A percentile compares a stretch with the other conserved stretches of the same genome.
These are phyloP conservation scores for Sporothrix brunneoviolacea DNA, from an alignment of 2,329 filamentous ascomycete species.

Conservation along the genomic window DNA sequence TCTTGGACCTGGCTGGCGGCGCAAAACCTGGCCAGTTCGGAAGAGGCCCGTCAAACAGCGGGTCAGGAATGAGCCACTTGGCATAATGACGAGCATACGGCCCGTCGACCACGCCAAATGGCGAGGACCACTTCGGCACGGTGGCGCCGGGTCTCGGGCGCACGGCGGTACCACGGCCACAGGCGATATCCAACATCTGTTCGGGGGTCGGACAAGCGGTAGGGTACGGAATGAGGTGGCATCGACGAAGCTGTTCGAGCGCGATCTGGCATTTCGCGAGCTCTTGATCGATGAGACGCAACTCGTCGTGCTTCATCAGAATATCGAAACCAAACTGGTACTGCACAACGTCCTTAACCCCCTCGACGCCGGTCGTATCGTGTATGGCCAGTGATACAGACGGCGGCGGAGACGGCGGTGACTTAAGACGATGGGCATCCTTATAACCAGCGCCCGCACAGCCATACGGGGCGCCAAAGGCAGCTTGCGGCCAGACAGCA, in stretches of 20 bases:
- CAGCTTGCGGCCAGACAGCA: conserved; percentile 18
- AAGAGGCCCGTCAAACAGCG: conserved; percentile 69
- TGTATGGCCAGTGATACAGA: conserved; percentile 16
- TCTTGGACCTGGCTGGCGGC: conserved; percentile 33
- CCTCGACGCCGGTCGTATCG: conserved; percentile 34
- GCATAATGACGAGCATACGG: conserved; percentile 92
- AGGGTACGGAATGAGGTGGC: conserved; percentile 86
- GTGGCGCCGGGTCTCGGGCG: conserved; percentile 54
- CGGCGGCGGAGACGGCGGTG: conserved; percentile 15
- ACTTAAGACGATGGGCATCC: not conserved
- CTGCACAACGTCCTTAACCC: conserved; percentile 66
- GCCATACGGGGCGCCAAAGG: not conserved
- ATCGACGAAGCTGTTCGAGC: conserved; percentile 87
- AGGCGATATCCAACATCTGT: conserved; percentile 63
- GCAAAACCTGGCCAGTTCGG: conserved; percentile 37
- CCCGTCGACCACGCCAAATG: conserved; percentile 85
- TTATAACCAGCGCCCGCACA: too few species aligned
- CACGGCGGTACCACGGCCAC: conserved; percentile 67
- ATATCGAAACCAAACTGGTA: conserved; percentile 89
- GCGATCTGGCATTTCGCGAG: conserved; percentile 91
- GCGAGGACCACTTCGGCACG: conserved; percentile 70
- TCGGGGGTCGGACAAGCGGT: conserved; percentile 59
- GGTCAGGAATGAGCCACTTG: conserved; percentile 88
- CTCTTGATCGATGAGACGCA: conserved; percentile 91
- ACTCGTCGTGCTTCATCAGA: conserved; percentile 85